phyloP scores from a whole-genome alignment of 2,329 filamentous ascomycete genomes.

The Juglanconis juglandina region DNA sequence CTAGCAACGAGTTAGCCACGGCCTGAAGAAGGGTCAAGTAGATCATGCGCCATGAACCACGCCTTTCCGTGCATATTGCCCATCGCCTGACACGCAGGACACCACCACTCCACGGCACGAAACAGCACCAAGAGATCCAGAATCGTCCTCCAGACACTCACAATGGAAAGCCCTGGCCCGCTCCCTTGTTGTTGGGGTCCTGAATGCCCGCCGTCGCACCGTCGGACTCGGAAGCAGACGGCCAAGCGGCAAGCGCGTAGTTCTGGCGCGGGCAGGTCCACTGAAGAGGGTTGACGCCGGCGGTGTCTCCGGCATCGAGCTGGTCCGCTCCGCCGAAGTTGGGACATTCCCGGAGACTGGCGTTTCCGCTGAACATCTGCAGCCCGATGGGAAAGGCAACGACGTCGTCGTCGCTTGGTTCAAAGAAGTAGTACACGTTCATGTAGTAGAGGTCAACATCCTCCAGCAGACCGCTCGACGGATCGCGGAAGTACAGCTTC shows the following conservation, averaged over 20 bases:
- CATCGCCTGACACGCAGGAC: too few relatives aligned
- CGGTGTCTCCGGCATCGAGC: conserved; percentile 51
- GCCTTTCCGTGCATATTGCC: too few relatives aligned
- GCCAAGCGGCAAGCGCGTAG: conserved; percentile 6
- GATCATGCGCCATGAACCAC: not conserved
- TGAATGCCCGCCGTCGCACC: conserved; percentile 53
- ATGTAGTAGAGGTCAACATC: conserved; percentile 68
- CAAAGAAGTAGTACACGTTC: conserved; percentile 75
- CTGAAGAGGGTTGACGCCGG: conserved; percentile 51
- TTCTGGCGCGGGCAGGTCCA: conserved; percentile 57
- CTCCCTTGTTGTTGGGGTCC: conserved; percentile 51
- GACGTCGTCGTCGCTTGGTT: conserved; percentile 61
- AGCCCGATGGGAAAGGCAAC: conserved; percentile 68
- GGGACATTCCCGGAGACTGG: conserved; percentile 56
- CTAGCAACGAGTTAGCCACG: not conserved
- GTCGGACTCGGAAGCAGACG: conserved; percentile 49
- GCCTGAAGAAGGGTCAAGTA: not conserved
- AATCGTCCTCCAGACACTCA: not conserved
- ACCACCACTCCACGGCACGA: not conserved
- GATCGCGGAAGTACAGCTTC: conserved; percentile 63
- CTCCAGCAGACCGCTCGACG: conserved; percentile 60
- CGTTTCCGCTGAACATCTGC: conserved; percentile 67
- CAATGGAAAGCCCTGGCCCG: conserved; percentile 66
- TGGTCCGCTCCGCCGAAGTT: conserved; percentile 36
- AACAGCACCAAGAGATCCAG: not conserved